Evolutionary conservation across 2,329 filamentous ascomycete genomes (phyloP).

Genomic region (Sordariomycetes sp.): DNA sequence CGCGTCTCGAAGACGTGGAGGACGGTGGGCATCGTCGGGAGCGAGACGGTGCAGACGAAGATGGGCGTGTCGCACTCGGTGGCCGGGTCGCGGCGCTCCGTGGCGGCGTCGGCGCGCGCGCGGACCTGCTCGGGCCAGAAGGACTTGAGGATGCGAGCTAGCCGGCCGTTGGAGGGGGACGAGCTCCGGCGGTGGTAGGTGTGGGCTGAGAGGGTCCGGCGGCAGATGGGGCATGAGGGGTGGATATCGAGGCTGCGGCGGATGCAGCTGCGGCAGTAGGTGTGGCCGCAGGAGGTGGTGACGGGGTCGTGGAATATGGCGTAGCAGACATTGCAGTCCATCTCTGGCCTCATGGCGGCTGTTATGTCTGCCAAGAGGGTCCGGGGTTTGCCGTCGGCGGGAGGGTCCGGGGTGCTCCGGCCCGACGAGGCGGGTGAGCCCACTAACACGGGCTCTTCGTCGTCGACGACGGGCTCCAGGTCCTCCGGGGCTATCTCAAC

Average conservation of each 20-base stretch:
- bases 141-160: slow-evolving; percentile 51
- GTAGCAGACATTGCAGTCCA: slow-evolving; percentile 88
- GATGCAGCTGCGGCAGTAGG: slow-evolving; percentile 74
- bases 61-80: slow-evolving; percentile 48
- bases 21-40: slow-evolving; percentile 76
- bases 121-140: slow-evolving; percentile 61
- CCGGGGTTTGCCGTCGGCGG: background rate
- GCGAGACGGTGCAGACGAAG: slow-evolving; percentile 74
- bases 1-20: slow-evolving; percentile 88
- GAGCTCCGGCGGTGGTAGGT: slow-evolving; percentile 27
- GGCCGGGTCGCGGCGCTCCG: slow-evolving; percentile 48
- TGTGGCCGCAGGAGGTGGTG: slow-evolving; percentile 81
- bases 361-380: slow-evolving; percentile 17
- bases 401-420: background rate
- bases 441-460: background rate
- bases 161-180: slow-evolving; percentile 47
- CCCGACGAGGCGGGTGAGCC: background rate
- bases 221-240: slow-evolving; percentile 70
- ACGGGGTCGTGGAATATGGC: slow-evolving; percentile 69
- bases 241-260: slow-evolving; percentile 68
- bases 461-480: background rate
- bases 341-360: slow-evolving; percentile 38
- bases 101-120: slow-evolving; percentile 42
- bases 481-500: background rate
- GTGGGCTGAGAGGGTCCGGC: slow-evolving; percentile 47